Base-by-base conservation (phyloP, 2,329 filamentous ascomycete genomes). In the Neopestalotiopsis sp. region DNA sequence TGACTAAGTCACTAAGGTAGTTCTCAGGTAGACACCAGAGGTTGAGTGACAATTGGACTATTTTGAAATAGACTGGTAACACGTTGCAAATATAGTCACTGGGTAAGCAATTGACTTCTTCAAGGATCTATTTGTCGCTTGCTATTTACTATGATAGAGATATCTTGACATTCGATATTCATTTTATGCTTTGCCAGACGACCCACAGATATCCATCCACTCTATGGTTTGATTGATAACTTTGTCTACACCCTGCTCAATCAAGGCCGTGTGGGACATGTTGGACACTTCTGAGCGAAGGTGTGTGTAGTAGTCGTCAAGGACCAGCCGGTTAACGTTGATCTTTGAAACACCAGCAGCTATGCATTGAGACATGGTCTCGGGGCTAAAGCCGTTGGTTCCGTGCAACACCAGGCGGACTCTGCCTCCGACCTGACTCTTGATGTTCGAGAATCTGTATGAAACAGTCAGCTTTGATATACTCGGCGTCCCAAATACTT, bases 291-390 rank as follows among this genome's bases (percentile, higher is more conserved):
- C 79, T 57, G 78, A 72, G 70, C 79, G 76, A 30, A 87, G 69
- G 68, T 83, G 75, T 65, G 78, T 78, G 40, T 84, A 78, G 68
- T 84, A 85, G 53, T 81, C 80, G 67, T 86, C 81, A 14, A 86
- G 77, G 24, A 88, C 80, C 42, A 85, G 72, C 75, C 85, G 86
- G 71, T 90, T 90, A 1, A 90, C 86, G 70, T 90, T 90, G 70
- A 89, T 79, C 76, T 89, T 89, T 28, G 83, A 80, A 17, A 86
- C 81, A 0, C 87, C 87, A 14, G 80, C 80, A 20, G 76, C 75
- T 71, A 90, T 87, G 73, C 87, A 89, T 65, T 78, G 72, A 72
- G 80, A 75, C 81, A 88, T 85, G 3, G 88, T 75, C 17, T 84
- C 80, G 4, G 82, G 76, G 1, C 81, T 78, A 70, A 89, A 89